A percentile compares a stretch with the other conserved stretches of the same genome.
Evolutionary conservation across 768 basidiomycete genomes (phyloP).

Genomic region (Rhodotorula graminis): DNA sequence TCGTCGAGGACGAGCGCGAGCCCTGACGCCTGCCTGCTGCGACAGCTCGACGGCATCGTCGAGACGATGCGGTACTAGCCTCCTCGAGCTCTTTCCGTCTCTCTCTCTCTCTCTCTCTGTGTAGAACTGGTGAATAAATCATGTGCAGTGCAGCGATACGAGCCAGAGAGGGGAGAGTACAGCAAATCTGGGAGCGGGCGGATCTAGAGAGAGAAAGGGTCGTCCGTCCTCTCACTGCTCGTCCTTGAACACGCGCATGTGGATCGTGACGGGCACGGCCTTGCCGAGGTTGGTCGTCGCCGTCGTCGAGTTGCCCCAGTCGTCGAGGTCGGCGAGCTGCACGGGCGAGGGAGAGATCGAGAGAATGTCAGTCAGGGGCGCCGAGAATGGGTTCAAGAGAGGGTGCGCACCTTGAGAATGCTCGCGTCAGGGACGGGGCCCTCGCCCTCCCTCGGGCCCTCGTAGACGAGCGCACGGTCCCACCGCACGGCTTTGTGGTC

Average conservation of each 20-base stretch:
- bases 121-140: background rate
- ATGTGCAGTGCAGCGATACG: background rate
- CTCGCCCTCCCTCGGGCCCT: conserved; percentile 5
- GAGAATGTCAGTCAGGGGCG: too few relatives aligned
- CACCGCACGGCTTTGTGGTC: conserved; percentile 11
- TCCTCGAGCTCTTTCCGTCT: too few relatives aligned
- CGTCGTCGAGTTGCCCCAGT: conserved; percentile 25
- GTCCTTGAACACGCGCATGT: conserved; percentile 22
- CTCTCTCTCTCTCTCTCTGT: background rate
- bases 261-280: conserved; percentile 13
- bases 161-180: background rate
- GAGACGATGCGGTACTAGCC: conserved; percentile 34
- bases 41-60: conserved; percentile 33
- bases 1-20: background rate
- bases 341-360: too few relatives aligned
- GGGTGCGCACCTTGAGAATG: conserved; percentile 29
- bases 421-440: background rate
- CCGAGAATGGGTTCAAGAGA: too few relatives aligned
- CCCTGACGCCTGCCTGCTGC: too few relatives aligned
- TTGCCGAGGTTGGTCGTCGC: conserved; percentile 5
- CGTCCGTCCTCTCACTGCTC: conserved; percentile 14
- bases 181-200: too few relatives aligned
- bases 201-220: too few relatives aligned
- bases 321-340: conserved; percentile 12
- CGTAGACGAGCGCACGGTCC: conserved; percentile 36